phyloP scores from a whole-genome alignment of 352 stramenopile genomes.

The Globisporangium spinosum region DNA sequence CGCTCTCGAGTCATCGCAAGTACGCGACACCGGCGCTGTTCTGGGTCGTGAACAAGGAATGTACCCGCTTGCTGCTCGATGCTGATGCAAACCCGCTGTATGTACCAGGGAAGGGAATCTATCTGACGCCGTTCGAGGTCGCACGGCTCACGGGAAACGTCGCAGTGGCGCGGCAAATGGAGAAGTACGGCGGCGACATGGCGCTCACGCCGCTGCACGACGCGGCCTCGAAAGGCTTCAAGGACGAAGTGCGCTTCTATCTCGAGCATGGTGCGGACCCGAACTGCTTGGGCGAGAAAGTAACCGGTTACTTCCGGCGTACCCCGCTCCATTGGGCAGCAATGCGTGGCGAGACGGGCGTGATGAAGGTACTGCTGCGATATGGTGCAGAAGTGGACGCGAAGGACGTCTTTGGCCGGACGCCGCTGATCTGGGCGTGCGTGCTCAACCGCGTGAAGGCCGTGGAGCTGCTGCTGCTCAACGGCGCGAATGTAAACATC shows the following conservation, averaged over 20 bases:
- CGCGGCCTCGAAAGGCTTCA: constrained; percentile 49
- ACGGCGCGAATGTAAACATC: constrained; percentile 55
- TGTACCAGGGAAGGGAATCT: constrained; percentile 52
- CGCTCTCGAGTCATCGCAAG: constrained; percentile 49
- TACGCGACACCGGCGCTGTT: constrained; percentile 67
- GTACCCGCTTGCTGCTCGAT: constrained; percentile 54
- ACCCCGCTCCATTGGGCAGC: constrained; percentile 79
- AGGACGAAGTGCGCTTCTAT: constrained; percentile 58
- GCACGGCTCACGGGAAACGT: constrained; percentile 61
- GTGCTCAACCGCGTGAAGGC: constrained; percentile 63
- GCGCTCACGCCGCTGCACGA: constrained; percentile 71
- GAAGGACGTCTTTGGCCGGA: constrained; percentile 65
- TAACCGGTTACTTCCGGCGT: constrained; percentile 57
- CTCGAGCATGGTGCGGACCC: constrained; percentile 65
- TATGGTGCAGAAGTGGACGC: constrained; percentile 58
- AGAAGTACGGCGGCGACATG: constrained; percentile 79
- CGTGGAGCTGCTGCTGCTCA: constrained; percentile 51
- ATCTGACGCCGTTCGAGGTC: constrained; percentile 70
- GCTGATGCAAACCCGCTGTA: constrained; percentile 66
- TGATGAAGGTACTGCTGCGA: constrained; percentile 57
- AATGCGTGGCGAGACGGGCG: constrained; percentile 59
- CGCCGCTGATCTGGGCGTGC: constrained; percentile 65
- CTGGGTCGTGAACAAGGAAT: constrained; percentile 70
- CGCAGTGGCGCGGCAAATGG: constrained; percentile 61
- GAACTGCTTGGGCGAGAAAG: constrained; percentile 67